These are phyloP conservation scores for Thelephora ganbajun DNA, from an alignment of 768 basidiomycete genomes.

Conservation along the genomic window DNA sequence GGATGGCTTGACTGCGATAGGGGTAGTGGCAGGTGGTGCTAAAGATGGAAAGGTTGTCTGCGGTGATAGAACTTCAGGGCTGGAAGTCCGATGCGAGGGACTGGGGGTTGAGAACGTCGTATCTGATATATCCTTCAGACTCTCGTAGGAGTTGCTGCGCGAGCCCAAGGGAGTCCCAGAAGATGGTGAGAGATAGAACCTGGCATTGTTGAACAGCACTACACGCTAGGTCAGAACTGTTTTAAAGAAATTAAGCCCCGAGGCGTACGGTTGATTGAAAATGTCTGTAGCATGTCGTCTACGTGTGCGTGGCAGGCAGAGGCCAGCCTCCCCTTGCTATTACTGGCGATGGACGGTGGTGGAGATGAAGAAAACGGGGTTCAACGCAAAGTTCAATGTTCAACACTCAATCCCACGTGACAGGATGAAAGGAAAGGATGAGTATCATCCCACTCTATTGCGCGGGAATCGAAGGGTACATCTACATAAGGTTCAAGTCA, in stretches of 20 bases:
- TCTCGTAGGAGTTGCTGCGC: not conserved
- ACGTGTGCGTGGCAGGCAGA: not conserved
- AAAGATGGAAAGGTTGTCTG: not conserved
- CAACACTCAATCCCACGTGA: not conserved
- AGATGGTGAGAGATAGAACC: not conserved
- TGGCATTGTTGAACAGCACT: too few species aligned
- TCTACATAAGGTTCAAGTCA: conserved; percentile 83
- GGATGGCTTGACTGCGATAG: not conserved
- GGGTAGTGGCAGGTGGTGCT: not conserved
- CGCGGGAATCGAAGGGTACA: not conserved
- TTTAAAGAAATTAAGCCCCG: not conserved
- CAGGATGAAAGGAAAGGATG: not conserved
- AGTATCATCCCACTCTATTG: not conserved
- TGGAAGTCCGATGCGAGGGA: not conserved
- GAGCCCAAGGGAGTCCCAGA: not conserved
- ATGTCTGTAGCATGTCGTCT: not conserved
- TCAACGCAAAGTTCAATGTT: not conserved
- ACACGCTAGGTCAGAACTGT: not conserved
- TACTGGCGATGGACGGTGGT: not conserved
- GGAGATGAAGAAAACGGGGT: too few species aligned
- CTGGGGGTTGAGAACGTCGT: not conserved
- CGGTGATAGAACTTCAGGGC: not conserved
- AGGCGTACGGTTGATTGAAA: not conserved
- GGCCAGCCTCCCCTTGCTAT: not conserved
- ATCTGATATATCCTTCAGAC: not conserved